Base-by-base conservation (phyloP, 345 rosid genomes). In the Camelina laxa region DNA sequence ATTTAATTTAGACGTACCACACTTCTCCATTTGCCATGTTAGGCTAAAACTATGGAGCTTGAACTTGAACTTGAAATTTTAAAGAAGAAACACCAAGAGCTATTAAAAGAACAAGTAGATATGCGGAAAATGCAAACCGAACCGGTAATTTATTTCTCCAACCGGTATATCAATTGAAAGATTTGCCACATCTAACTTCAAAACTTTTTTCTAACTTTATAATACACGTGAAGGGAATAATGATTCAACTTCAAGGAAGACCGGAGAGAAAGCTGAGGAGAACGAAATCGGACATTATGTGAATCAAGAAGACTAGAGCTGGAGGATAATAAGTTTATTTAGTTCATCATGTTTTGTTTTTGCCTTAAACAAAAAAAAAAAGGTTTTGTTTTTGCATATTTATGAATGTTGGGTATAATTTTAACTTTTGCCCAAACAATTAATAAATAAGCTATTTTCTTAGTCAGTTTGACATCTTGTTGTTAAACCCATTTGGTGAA, bases 201-300 rank as follows among this genome's bases (percentile, higher is more conserved):
- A n/a, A 31, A 57, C 7, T 10, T 57, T 30, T 13, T 57, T 59
- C 22, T 47, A 47, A 70, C 19, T 36, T 22, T 51, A 31, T 41
- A 65, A 67, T 19, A 31, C 84, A 93, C 85, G 86, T 21, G 10
- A 36, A 65, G 58, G 91, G 87, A 80, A 80, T 76, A 80, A 80
- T 76, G 83, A 79, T 78, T 80, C 82, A 79, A 17, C 39, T 45
- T 74, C 82, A 84, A 77, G 74, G 51, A 71, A 85, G 82, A 63
- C 73, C 48, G 0, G 83, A 85, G 82, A 85, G 68, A 75, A 81
- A 65, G 65, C 75, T 93, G 83, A 82, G 91, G 80, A 80, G 97
- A 80, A 88, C 98, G 16, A 88, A 86, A 81, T 88, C 96, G 0
- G 86, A 91, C 79, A 95, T 91, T 11, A 87, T 93, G 90, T 94